phyloP scores from a whole-genome alignment of 305 asterid genomes.

The Stenogyne calaminthoides region DNA sequence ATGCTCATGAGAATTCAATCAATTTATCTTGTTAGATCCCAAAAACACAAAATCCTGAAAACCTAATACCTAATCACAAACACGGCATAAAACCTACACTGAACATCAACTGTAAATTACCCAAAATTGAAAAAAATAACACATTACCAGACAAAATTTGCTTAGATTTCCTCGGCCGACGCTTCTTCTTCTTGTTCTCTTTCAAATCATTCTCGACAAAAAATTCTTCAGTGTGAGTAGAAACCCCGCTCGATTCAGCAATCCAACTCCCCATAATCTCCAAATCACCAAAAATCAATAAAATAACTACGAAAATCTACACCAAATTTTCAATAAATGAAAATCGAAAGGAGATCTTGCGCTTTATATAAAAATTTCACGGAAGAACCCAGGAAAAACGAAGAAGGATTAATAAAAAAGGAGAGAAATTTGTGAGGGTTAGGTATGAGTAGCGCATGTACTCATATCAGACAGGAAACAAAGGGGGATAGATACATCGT shows the following conservation, averaged over 20 bases:
- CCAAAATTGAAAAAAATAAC: neutral
- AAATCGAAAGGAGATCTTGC: conserved; percentile 31
- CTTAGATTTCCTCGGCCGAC: conserved; percentile 41
- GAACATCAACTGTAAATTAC: neutral
- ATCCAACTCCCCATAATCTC: conserved; percentile 45
- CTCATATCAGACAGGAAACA: neutral
- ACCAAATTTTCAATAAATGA: conserved; percentile 1
- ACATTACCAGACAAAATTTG: conserved; percentile 41
- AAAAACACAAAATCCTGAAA: neutral
- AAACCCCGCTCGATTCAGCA: conserved; percentile 37
- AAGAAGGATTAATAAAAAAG: neutral
- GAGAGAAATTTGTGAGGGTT: conserved; percentile 1
- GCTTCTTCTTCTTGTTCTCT: conserved; percentile 44
- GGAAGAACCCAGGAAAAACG: conserved; percentile 33
- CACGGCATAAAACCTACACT: neutral
- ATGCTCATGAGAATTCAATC: neutral
- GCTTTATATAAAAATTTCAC: conserved; percentile 36
- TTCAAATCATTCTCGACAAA: conserved; percentile 32
- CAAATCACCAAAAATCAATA: neutral
- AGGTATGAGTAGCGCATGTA: conserved; percentile 19
- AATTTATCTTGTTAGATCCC: neutral
- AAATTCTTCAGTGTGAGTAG: conserved; percentile 30
- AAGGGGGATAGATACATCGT: conserved; percentile 6
- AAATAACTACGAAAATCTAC: neutral
- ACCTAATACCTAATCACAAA: neutral